Base-by-base conservation (phyloP, 106 monocot genomes). In the Apostasia shenzhenica region DNA sequence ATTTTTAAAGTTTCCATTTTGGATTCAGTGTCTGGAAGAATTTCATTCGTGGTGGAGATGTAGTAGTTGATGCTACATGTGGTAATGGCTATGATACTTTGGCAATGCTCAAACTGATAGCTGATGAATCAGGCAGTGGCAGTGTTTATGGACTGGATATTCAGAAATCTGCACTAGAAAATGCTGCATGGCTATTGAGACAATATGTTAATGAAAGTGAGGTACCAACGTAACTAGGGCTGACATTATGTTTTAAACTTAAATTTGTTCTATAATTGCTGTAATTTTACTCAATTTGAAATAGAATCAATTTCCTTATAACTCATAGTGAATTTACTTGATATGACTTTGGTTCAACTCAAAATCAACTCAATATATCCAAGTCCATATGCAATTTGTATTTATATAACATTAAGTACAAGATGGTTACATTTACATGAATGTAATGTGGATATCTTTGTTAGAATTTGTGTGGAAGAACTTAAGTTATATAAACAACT, bases 71-170 rank as follows among this genome's bases (percentile, higher is more conserved):
- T 85, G 97, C 97, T 56, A 99, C 97, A 61, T 93, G 92, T 74
- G 97, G 97, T 57, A 99, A 99, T 80, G 97, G 97, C 14, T 74
- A 90, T 75, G 97, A 99, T 73, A 99, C 89, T 26, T 73, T 99
- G 40, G 92, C 89, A 73, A 54, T 99, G 83, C 86, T 99, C 41
- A 85, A 83, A 73, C 68, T 99, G 78, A 76, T 99, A 37, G 78
- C 81, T 59, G 85, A 87, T 85, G 83, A 80, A 69, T 79, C 82
- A 14, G 77, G 78, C 3, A 68, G 47, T 10, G 97, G 89, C 53
- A 59, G 83, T 83, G 89, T 99, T 55, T 90, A 99, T 77, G 97
- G 86, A 61, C 55, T 99, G 75, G 97, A 99, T 67, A 90, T 99
- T 59, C 92, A 92, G 48, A 69, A 60, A 1, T 81, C 83, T 53